Base-by-base conservation (phyloP, 495 filamentous ascomycete genomes). In the Monascus purpureus region DNA sequence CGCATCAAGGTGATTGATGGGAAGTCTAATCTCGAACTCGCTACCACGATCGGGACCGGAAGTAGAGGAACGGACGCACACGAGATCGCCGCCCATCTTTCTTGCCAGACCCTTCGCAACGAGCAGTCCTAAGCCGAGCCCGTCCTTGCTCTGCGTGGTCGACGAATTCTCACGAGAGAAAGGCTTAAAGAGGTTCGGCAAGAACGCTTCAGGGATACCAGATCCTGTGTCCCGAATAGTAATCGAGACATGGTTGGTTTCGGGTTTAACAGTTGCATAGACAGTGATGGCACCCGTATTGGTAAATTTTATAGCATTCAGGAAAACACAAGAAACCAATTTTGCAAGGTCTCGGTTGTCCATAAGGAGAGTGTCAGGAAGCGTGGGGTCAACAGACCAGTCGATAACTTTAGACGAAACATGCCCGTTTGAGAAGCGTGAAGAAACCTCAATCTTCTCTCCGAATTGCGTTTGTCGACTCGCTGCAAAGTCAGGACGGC, bases 221-320 rank as follows among this genome's bases (percentile, higher is more conserved):
- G 75, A 67, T 2, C 81, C 81, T 11, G 76, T 81, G 53, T 86
- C 81, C 8, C 58, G 53, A 23, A 87, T 65, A 25, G 50, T 68
- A 45, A 82, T 70, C 24, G 70, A 49, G 31, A 82, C 58, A 50
- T 73, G 68, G 37, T 70, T 63, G 37, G 41, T 50, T 34, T 60
- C 65, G 31, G 53, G 35, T 31, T 62, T 66, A 20, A 74, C 49
- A 13, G 56, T 64, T 6, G 72, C 74, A 20, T 46, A 65, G 3
- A 86, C 49, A 1, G 56, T 65, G 31, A 86, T 77, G n/a, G 53
- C 61, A 13, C 81, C 81, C 32, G 60, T 63, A 37, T 80, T 74
- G 0, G 82, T 84, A 42, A 85, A 87, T 47, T 87, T 87, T 33
- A 86, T 67, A 3, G 81, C 82, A 49, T 86, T 87, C 17, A 82